Base-by-base conservation (phyloP, 2,329 filamentous ascomycete species). In the Botrytis deweyae region DNA sequence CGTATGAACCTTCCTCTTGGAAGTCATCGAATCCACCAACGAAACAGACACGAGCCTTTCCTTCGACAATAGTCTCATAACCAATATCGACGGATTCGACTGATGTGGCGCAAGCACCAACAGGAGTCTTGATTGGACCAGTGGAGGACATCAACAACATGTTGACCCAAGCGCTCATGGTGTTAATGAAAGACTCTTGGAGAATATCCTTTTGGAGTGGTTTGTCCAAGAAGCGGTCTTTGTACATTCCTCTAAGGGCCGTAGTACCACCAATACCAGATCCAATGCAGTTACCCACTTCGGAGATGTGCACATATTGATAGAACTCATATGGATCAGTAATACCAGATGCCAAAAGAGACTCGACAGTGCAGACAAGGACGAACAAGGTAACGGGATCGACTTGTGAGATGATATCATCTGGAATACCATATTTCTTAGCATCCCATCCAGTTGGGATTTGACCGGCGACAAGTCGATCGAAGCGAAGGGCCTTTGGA, bases 101-200 rank as follows among this genome's bases (percentile, higher is more conserved):
- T 78, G 96, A 93, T 46, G 96, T 99, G 74, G 96, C 96, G 82
- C 96, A 99, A 81, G 96, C 96, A 86, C 95, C 96, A 70, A 98
- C 96, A 5, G 96, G 96, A 0, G 97, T 98, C 88, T 98, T 98
- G 88, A 99, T 98, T 61, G 96, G 94, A 78, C 96, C 96, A 70
- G 96, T 98, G 8, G 96, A 98, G 7, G 96, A 99, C 77, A 99
- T 87, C 77, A 99, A 87, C 84, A 99, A 87, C 96, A 99, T 99
- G 87, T 99, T 99, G 74, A 99, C 95, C 96, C 96, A 99, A 25
- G 96, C 96, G 79, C 93, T 92, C 95, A 99, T 99, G 73, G 96
- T 99, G 88, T 99, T 99, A 89, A 99, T 98, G 88, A 99, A 99
- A 20, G 96, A 98, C 85, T 99, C 96, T 82, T 99, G 97, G 22